Evolutionary conservation across 495 filamentous ascomycete genomes (phyloP), one percentile per base, ranked within the genome.

Genomic region (Pyrenula aspistea): DNA sequence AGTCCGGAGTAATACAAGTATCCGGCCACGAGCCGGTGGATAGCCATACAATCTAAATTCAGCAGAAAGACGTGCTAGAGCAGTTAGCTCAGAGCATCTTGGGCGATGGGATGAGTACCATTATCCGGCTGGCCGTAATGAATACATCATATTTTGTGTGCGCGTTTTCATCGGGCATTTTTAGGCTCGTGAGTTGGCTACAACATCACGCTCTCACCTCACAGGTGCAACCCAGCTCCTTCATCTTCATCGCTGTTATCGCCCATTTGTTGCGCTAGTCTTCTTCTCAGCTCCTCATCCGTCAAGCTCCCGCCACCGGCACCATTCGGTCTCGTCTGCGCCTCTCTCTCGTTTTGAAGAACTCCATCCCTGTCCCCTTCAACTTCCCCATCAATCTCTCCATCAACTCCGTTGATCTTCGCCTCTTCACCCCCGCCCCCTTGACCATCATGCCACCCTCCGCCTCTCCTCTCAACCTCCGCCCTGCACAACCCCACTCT

Each of bases 381-480:
- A n/a, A 36, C 64, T 61, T 63, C 51, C 25, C 24, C 62, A 8
- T 19, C 59, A 21, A 19, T 42, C 19, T 53, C 61, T n/a, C 61
- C 56, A 10, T 57, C 57, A 53, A 57, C 59, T 49, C 57, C 64
- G 55, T 61, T 56, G 51, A 54, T 54, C 47, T 53, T 49, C 12
- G 62, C 64, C 47, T 62, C 53, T 12, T 68, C 57, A 55, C 65
- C 68, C 23, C 60, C 61, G 22, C 65, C 65, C 12, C 51, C 63
- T 51, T 71, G 71, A 69, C 70, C 63, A 87, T 84, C 54, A 76
- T 68, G 50, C 89, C 88, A 94, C 60, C 65, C 73, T 67, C 83
- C 70, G 1, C 90, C 90, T 21, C 91, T 77, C 24, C 69, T 61
- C 73, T 95, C 89, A 2, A 93, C 82, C 75, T 96, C 91, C 56